phyloP scores from a whole-genome alignment of 2,329 filamentous ascomycete species.

The Blastomyces parvus region DNA sequence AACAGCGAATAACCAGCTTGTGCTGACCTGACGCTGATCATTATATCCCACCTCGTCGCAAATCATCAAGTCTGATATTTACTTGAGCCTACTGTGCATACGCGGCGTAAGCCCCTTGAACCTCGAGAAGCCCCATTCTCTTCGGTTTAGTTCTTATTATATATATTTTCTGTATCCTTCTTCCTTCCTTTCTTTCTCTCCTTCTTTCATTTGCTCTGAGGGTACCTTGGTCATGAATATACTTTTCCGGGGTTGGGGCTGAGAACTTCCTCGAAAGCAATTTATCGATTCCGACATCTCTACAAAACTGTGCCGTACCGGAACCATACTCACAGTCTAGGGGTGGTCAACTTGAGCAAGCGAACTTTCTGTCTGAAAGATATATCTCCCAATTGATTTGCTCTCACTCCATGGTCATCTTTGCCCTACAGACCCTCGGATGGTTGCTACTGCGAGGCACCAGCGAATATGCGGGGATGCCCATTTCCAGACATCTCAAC shows the following conservation, averaged over 20 bases:
- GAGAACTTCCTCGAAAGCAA: not conserved
- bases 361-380: not conserved
- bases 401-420: too few species aligned
- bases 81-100: too few species aligned
- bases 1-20: too few species aligned
- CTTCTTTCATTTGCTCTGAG: not conserved
- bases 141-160: not conserved
- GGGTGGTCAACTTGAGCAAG: too few species aligned
- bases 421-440: not conserved
- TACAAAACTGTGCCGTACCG: not conserved
- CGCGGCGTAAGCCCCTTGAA: too few species aligned
- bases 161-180: not conserved
- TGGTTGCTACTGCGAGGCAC: not conserved
- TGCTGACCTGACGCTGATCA: too few species aligned
- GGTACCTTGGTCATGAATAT: not conserved
- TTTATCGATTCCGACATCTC: not conserved
- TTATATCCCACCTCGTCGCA: too few species aligned
- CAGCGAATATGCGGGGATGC: not conserved
- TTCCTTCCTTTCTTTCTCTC: not conserved
- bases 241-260: not conserved
- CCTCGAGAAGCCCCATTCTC: not conserved
- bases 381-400: not conserved
- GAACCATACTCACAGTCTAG: not conserved
- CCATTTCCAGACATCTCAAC: not conserved
- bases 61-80: too few species aligned